phyloP scores from a whole-genome alignment of 768 basidiomycete species.

The button mushroom (Agaricus bisporus) region DNA sequence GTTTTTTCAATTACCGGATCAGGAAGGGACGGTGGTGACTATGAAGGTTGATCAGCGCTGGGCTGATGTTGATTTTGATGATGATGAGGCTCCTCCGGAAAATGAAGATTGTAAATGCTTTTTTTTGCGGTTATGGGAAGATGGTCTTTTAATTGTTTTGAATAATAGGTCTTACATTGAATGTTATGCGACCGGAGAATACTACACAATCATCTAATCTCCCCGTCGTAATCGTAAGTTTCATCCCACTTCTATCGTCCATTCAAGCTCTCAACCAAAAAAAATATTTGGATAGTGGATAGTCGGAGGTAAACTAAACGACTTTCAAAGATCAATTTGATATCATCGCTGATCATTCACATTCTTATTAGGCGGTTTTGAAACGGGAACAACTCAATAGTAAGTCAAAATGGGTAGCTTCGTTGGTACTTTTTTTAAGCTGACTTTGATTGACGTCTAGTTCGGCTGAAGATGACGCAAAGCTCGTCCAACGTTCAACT shows the following conservation, averaged over 20 bases:
- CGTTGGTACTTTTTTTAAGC: neutral
- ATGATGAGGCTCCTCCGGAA: conserved; percentile 12
- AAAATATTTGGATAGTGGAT: conserved; percentile 31
- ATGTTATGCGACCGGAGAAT: conserved; percentile 36
- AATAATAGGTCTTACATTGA: conserved; percentile 35
- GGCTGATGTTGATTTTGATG: conserved; percentile 4
- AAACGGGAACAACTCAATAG: conserved; percentile 19
- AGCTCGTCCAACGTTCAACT: conserved; percentile 38
- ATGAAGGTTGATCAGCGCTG: neutral
- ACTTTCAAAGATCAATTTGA: neutral
- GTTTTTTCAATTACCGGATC: neutral
- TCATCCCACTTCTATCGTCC: neutral
- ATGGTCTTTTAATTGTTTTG: neutral
- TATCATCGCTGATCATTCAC: neutral
- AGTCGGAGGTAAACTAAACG: conserved; percentile 27
- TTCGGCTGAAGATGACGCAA: conserved; percentile 29
- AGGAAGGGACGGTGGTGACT: neutral
- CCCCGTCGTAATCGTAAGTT: conserved; percentile 43
- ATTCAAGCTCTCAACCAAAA: neutral
- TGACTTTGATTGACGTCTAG: conserved; percentile 15
- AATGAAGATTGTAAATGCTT: conserved; percentile 20
- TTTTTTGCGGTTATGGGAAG: neutral
- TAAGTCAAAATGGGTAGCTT: neutral
- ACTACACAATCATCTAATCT: conserved; percentile 30
- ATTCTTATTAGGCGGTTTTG: conserved; percentile 23